Percentiles rank a stretch among this genome's conserved stretches.
Conservation (phyloP, 352 stramenopile species). For the Phytophthora uliginosa region DNA sequence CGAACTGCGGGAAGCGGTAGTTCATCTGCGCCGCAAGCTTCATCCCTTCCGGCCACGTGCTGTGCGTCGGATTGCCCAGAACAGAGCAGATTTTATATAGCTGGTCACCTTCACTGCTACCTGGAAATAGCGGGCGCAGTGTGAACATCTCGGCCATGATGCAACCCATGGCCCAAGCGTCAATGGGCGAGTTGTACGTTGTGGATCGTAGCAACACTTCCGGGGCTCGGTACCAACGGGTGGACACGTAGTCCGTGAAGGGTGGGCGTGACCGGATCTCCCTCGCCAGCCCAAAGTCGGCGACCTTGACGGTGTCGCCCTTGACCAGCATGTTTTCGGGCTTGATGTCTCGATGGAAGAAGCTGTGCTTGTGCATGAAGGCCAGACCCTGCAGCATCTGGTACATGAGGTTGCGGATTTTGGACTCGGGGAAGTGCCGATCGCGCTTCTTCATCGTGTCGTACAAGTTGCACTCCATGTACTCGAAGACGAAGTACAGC, state of each 20-base stretch:
- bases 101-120: conserved; percentile 97
- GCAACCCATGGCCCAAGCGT: conserved; percentile 98
- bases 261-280: conserved; percentile 92
- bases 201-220: conserved; percentile 97
- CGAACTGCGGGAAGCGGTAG: conserved; percentile 97
- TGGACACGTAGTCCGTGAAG: conserved; percentile 99
- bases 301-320: conserved; percentile 97
- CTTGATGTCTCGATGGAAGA: conserved; percentile 99
- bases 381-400: conserved; percentile 98
- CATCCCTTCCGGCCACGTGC: conserved; percentile 95
- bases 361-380: conserved; percentile 99
- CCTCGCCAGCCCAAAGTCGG: conserved; percentile 98
- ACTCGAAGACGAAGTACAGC: conserved; percentile 99
- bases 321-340: conserved; percentile 98
- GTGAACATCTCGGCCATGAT: conserved; percentile 99
- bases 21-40: conserved; percentile 97
- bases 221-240: conserved; percentile 98
- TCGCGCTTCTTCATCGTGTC: conserved; percentile 97
- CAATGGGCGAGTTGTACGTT: conserved; percentile 98
- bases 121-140: conserved; percentile 97
- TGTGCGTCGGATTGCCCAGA: conserved; percentile 92
- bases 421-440: conserved; percentile 92
- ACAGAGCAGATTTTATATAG: conserved; percentile 98
- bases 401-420: conserved; percentile 97
- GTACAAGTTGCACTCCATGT: conserved; percentile 99